phyloP scores from a whole-genome alignment of 805 yeast genomes.

The Saccharomyces jurei region DNA sequence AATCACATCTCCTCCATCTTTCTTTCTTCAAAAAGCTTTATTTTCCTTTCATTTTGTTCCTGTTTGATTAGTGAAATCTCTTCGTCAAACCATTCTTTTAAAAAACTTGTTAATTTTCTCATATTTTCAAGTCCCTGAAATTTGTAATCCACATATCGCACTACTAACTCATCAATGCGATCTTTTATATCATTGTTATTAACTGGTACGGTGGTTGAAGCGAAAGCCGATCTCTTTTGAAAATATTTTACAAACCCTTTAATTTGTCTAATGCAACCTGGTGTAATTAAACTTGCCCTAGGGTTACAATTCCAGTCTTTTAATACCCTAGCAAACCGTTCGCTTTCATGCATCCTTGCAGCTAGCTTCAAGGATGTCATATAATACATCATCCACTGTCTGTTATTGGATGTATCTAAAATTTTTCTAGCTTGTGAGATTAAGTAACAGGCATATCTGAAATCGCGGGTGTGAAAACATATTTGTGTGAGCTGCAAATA shows the following conservation, averaged over 20 bases:
- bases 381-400: conserved; percentile 21
- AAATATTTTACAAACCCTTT: conserved; percentile 17
- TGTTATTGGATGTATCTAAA: conserved; percentile 8
- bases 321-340: conserved; percentile 9
- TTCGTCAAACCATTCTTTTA: conserved; percentile 15
- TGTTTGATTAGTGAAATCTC: neutral
- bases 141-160: conserved; percentile 14
- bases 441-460: conserved; percentile 4
- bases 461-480: conserved; percentile 10
- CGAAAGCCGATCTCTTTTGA: conserved; percentile 5
- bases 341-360: conserved; percentile 10
- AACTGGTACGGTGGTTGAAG: neutral
- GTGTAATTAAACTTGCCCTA: conserved; percentile 12
- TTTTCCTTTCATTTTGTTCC: neutral
- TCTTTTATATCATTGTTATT: conserved; percentile 5
- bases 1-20: neutral
- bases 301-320: conserved; percentile 23
- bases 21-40: neutral
- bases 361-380: conserved; percentile 13
- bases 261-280: conserved; percentile 17
- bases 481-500: conserved; percentile 19
- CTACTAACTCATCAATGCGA: conserved; percentile 12
- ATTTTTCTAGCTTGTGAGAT: conserved; percentile 4
- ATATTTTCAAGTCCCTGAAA: conserved; percentile 20
- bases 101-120: conserved; percentile 7